phyloP scores from a whole-genome alignment of 2,329 filamentous ascomycete species.

The Macroventuria anomochaeta region DNA sequence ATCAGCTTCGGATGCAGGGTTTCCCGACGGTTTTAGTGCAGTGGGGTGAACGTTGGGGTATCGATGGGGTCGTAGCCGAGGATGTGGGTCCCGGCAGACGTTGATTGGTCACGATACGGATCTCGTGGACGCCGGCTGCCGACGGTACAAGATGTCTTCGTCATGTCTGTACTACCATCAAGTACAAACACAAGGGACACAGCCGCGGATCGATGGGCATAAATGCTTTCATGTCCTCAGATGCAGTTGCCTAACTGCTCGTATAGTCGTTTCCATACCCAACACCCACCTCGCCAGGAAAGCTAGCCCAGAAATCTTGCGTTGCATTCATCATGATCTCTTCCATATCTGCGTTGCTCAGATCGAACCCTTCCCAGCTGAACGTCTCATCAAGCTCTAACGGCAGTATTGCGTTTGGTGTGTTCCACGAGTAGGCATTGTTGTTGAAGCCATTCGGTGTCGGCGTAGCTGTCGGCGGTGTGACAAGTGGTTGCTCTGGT shows the following conservation, averaged over 20 bases:
- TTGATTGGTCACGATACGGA: conserved; percentile 1
- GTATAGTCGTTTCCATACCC: conserved; percentile 27
- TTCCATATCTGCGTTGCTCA: conserved; percentile 46
- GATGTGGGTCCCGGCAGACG: neutral
- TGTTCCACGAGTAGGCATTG: conserved; percentile 29
- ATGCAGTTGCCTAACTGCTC: neutral
- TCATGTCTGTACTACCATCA: too few relatives aligned
- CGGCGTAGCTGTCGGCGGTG: conserved; percentile 31
- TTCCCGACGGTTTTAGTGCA: neutral
- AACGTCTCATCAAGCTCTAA: conserved; percentile 44
- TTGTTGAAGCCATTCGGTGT: conserved; percentile 34
- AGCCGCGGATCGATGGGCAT: neutral
- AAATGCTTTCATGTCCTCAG: neutral
- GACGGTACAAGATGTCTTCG: neutral
- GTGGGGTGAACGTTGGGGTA: conserved; percentile 13
- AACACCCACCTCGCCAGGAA: conserved; percentile 48
- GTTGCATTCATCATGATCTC: conserved; percentile 49
- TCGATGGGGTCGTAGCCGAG: conserved; percentile 7
- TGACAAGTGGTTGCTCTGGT: conserved; percentile 11
- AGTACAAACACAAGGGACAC: too few relatives aligned
- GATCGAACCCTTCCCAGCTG: conserved; percentile 41
- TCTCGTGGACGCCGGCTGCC: conserved; percentile 1
- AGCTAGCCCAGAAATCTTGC: conserved; percentile 50
- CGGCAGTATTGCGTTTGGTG: conserved; percentile 30
- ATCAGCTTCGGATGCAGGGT: neutral